Percentiles rank a stretch among this genome's conserved stretches.
phyloP scores from a whole-genome alignment of 208 protist genomes.

The Phytomonas serpens region DNA sequence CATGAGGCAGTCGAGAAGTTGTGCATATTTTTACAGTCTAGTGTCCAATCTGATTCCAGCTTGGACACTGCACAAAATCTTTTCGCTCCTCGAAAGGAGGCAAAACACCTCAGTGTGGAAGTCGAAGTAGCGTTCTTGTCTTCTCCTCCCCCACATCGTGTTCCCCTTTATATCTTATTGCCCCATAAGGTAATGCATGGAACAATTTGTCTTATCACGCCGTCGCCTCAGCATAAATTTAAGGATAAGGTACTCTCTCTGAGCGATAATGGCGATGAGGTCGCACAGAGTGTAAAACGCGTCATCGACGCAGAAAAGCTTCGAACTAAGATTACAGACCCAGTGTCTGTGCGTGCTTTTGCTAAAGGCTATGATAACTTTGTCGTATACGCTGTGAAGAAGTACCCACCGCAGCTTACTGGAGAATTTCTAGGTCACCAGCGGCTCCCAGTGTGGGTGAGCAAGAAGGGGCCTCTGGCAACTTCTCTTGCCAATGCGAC shows the following conservation, averaged over 20 bases:
- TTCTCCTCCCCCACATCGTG: constrained; percentile 64
- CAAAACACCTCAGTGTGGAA: constrained; percentile 31
- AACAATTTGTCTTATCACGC: constrained; percentile 77
- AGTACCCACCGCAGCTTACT: constrained; percentile 70
- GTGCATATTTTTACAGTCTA: constrained; percentile 35
- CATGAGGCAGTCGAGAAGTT: constrained; percentile 50
- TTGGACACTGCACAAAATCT: constrained; percentile 16
- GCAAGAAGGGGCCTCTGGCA: constrained; percentile 36
- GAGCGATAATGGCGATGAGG: constrained; percentile 45
- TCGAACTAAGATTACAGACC: constrained; percentile 54
- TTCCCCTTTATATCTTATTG: constrained; percentile 71
- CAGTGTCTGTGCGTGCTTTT: constrained; percentile 72
- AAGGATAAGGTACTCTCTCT: constrained; percentile 68
- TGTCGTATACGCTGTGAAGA: constrained; percentile 60
- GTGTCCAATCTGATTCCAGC: constrained; percentile 18
- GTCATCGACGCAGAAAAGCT: constrained; percentile 83
- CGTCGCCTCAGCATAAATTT: constrained; percentile 62
- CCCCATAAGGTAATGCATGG: constrained; percentile 60
- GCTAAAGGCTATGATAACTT: constrained; percentile 86
- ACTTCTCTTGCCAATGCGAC: constrained; percentile 32
- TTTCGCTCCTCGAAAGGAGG: constrained; percentile 32
- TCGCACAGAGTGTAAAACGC: constrained; percentile 68
- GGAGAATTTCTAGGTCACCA: constrained; percentile 85
- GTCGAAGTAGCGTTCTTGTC: constrained; percentile 69
- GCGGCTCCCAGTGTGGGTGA: constrained; percentile 67